Evolutionary conservation across 768 basidiomycete species (phyloP).

Genomic region (Kwoniella europaea): DNA sequence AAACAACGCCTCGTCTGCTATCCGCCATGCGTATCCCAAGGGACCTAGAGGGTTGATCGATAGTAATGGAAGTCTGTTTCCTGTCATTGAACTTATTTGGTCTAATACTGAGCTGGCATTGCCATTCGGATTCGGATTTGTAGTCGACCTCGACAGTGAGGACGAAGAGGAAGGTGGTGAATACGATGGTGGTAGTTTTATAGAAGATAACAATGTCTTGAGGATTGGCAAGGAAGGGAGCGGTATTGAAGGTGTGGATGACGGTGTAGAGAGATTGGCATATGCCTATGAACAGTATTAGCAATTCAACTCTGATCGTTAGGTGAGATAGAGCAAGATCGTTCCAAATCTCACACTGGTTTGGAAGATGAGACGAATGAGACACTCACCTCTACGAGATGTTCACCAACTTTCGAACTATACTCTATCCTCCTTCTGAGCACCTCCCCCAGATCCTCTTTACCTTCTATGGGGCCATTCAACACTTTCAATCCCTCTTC

Average conservation of each 20-base stretch:
- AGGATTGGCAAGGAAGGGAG: slow-evolving; percentile 35
- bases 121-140: neutral
- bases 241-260: slow-evolving; percentile 36
- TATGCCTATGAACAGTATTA: slow-evolving; percentile 32
- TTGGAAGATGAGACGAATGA: neutral
- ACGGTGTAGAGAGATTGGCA: slow-evolving; percentile 37
- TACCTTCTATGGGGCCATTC: neutral
- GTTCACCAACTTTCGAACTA: slow-evolving; percentile 38
- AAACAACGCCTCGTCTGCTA: slow-evolving; percentile 40
- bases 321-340: neutral
- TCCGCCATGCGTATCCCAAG: slow-evolving; percentile 43
- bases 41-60: slow-evolving; percentile 42
- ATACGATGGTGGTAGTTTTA: slow-evolving; percentile 16
- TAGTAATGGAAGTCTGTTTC: slow-evolving; percentile 32
- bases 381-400: slow-evolving; percentile 45
- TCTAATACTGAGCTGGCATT: slow-evolving; percentile 15
- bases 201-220: slow-evolving; percentile 8
- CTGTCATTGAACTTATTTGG: slow-evolving; percentile 2
- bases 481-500: slow-evolving; percentile 11
- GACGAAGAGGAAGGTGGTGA: slow-evolving; percentile 20
- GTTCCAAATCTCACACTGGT: neutral
- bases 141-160: slow-evolving; percentile 1
- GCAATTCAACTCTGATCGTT: too few species aligned
- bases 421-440: slow-evolving; percentile 34
- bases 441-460: slow-evolving; percentile 21